These are phyloP conservation scores for Phytopythium aichiense DNA, from an alignment of 352 stramenopile species.

Conservation along the genomic window DNA sequence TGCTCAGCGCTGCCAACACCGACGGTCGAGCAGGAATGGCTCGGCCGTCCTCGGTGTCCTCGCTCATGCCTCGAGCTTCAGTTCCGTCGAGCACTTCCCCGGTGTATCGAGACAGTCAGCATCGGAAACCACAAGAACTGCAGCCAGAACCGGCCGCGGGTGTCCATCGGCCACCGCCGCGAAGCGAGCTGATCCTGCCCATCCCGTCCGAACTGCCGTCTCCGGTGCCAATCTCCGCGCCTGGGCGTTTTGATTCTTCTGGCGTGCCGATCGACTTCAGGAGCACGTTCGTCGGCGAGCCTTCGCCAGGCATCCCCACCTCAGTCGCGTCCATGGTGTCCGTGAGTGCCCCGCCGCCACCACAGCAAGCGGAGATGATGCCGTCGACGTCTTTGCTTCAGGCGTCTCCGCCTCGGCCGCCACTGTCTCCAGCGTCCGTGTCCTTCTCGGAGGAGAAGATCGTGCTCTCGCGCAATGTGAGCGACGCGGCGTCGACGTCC, in stretches of 20 bases:
- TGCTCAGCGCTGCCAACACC: not conserved
- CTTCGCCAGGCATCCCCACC: slow-evolving; percentile 32
- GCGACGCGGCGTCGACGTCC: slow-evolving; percentile 2
- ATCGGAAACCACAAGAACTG: not conserved
- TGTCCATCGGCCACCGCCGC: slow-evolving; percentile 23
- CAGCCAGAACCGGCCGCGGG: not conserved
- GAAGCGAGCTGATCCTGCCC: slow-evolving; percentile 66
- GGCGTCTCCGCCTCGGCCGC: not conserved
- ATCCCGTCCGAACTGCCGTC: slow-evolving; percentile 48
- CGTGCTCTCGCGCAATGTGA: not conserved
- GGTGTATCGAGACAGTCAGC: not conserved
- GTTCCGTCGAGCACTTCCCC: not conserved
- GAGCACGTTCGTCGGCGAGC: slow-evolving; percentile 35
- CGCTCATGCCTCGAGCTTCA: not conserved
- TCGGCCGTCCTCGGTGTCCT: not conserved
- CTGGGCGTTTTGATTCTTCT: slow-evolving; percentile 15
- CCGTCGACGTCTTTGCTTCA: slow-evolving; percentile 2
- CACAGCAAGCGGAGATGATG: slow-evolving; percentile 4
- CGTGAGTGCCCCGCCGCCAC: slow-evolving; percentile 3
- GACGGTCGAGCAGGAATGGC: not conserved
- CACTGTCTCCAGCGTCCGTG: not conserved
- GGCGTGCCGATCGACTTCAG: slow-evolving; percentile 25
- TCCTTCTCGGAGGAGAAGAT: slow-evolving; percentile 3
- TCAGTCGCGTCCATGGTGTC: slow-evolving; percentile 22
- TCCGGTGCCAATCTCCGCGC: slow-evolving; percentile 15